These are phyloP conservation scores for Nitzschia putrida DNA, from an alignment of 108 stramenopile genomes.

Conservation along the genomic window DNA sequence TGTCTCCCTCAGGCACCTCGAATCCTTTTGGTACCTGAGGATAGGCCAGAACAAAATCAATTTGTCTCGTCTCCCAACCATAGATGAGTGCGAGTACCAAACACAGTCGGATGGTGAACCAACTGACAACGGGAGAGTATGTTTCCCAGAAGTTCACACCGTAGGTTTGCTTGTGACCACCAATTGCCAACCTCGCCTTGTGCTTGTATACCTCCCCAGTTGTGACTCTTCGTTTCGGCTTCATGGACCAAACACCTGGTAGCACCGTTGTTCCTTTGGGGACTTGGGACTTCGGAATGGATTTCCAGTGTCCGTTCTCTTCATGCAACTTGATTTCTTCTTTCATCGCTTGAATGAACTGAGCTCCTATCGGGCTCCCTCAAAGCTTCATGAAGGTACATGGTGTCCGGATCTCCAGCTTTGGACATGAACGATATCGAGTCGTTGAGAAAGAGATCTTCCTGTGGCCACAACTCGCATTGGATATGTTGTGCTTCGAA, in stretches of 20 bases:
- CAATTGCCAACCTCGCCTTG: conserved; percentile 6
- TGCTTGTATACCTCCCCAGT: conserved; percentile 25
- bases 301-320: conserved; percentile 12
- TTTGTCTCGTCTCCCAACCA: conserved; percentile 41
- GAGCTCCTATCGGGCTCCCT: conserved; percentile 14
- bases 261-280: conserved; percentile 35
- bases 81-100: conserved; percentile 26
- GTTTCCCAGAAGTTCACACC: too few relatives aligned
- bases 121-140: too few relatives aligned
- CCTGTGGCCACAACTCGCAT: too few relatives aligned
- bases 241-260: conserved; percentile 54
- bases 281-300: conserved; percentile 21
- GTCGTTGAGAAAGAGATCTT: conserved; percentile 27
- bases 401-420: conserved; percentile 36
- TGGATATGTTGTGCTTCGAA: too few relatives aligned
- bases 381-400: conserved; percentile 43
- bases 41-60: conserved; percentile 52
- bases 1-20: background rate
- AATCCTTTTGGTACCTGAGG: conserved; percentile 29
- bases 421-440: background rate
- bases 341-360: conserved; percentile 30
- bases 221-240: conserved; percentile 40
- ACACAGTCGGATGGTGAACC: too few relatives aligned
- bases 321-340: conserved; percentile 25
- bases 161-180: background rate